Evolutionary conservation across 2,329 filamentous ascomycete species (phyloP).

Genomic region (Clathrospora elynae): DNA sequence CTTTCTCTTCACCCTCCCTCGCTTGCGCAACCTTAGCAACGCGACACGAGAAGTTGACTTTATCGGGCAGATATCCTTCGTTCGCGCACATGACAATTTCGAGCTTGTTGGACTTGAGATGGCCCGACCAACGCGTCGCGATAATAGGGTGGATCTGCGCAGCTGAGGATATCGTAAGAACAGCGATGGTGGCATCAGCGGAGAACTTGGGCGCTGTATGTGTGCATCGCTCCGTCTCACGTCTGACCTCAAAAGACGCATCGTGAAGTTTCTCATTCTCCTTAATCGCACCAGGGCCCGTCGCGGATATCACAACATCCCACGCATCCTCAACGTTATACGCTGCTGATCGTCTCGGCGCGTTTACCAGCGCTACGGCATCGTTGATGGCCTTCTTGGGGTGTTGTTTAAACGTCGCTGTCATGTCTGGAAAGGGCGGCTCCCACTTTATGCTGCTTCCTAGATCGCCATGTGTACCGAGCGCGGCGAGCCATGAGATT

Average conservation of each 20-base stretch:
- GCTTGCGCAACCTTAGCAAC: constrained; percentile 62
- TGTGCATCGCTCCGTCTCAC: constrained; percentile 65
- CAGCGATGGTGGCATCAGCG: constrained; percentile 64
- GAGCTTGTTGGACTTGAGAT: constrained; percentile 62
- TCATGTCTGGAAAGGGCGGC: constrained; percentile 70
- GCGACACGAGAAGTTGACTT: constrained; percentile 71
- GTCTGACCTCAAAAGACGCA: constrained; percentile 64
- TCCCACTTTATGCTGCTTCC: constrained; percentile 69
- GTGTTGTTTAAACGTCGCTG: constrained; percentile 62
- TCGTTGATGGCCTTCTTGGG: constrained; percentile 67
- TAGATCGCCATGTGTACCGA: constrained; percentile 70
- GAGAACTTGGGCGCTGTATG: constrained; percentile 69
- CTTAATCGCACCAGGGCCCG: constrained; percentile 59
- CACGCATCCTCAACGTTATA: constrained; percentile 67
- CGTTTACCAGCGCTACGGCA: constrained; percentile 68
- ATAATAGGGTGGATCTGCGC: constrained; percentile 71
- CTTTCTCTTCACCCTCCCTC: constrained; percentile 55
- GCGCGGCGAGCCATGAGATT: constrained; percentile 63
- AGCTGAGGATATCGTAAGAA: constrained; percentile 64
- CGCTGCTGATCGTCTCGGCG: constrained; percentile 65
- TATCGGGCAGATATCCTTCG: constrained; percentile 65
- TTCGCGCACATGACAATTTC: constrained; percentile 71
- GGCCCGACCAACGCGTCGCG: constrained; percentile 68
- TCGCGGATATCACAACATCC: constrained; percentile 60
- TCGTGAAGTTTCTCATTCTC: constrained; percentile 56